Percentiles rank a stretch among this genome's conserved stretches.
These are phyloP conservation scores for Syzygium aromaticum DNA, from an alignment of 345 rosid genomes.

Conservation along the genomic window DNA sequence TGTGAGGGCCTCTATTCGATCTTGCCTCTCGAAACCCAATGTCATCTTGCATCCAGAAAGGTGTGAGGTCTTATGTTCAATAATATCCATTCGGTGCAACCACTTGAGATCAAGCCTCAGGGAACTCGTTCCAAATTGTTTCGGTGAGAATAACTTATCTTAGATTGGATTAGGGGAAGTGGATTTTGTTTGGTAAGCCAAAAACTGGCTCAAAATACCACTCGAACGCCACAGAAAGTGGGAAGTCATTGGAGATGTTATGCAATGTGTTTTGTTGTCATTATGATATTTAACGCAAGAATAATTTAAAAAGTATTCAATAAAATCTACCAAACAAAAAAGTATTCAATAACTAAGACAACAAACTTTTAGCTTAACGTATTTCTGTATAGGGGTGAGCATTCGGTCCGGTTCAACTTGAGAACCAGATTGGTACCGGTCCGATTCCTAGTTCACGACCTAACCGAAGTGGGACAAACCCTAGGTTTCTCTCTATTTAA, in stretches of 20 bases:
- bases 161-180: neutral
- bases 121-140: neutral
- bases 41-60: neutral
- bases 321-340: neutral
- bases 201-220: neutral
- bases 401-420: neutral
- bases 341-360: neutral
- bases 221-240: neutral
- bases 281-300: neutral
- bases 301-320: neutral
- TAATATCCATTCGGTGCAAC: neutral
- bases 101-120: neutral
- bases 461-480: neutral
- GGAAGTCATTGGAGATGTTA: neutral
- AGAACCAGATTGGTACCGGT: neutral
- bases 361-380: neutral
- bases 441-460: neutral
- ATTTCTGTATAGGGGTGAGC: neutral
- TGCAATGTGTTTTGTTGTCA: neutral
- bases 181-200: neutral
- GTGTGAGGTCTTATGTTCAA: neutral
- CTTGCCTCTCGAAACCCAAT: neutral
- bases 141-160: neutral
- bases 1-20: neutral
- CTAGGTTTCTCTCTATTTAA: neutral